Base-by-base conservation (phyloP, 2,329 filamentous ascomycete species). In the Neobulgaria alba region DNA sequence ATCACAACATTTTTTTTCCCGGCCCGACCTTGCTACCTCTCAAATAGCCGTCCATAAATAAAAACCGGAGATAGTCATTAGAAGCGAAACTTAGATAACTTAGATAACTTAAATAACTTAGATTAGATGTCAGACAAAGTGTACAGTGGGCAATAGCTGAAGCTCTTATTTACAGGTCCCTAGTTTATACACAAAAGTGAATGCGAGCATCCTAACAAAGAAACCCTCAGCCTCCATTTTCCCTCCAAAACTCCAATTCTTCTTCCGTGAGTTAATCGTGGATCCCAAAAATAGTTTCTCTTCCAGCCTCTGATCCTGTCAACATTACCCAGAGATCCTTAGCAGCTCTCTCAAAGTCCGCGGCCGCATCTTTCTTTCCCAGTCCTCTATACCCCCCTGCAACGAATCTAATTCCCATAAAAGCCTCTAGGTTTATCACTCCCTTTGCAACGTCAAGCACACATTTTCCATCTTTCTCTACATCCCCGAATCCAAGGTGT, bases 401-500 rank as follows among this genome's bases (percentile, higher is more conserved):
- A 4, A 41, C 35, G 32, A 17, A 36, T 16, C 30, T 38, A 35
- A 48, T 38, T 2, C 39, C 42, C 3, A 36, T 37, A 33, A 46
- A 48, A 15, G 21, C 29, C 39, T 51, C 46, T n/a, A 19, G 35
- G 29, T 51, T 48, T 9, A 36, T 37, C 15, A 51, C 36, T 12
- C 23, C 23, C 23, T 26, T 26, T 7, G 7, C 12, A 10, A 29
- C 36, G 36, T 40, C 39, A 15, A 51, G 15, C 12, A 23, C 21
- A 10, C 45, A 29, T 2, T 20, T 36, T 5, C 21, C 33, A 10
- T 36, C 16, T 23, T 15, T 30, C 1, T 38, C 34, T 21, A 34
- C 29, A 10, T 20, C 40, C 12, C 42, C 30, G 29, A 46, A 46
- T 7, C 48, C 46, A 23, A 50, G 48, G 38, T 48, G 48, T 36